Percentiles rank a stretch among this genome's conserved stretches.
phyloP scores from a whole-genome alignment of 2,329 filamentous ascomycete genomes.

The Aspergillus luchuensis region DNA sequence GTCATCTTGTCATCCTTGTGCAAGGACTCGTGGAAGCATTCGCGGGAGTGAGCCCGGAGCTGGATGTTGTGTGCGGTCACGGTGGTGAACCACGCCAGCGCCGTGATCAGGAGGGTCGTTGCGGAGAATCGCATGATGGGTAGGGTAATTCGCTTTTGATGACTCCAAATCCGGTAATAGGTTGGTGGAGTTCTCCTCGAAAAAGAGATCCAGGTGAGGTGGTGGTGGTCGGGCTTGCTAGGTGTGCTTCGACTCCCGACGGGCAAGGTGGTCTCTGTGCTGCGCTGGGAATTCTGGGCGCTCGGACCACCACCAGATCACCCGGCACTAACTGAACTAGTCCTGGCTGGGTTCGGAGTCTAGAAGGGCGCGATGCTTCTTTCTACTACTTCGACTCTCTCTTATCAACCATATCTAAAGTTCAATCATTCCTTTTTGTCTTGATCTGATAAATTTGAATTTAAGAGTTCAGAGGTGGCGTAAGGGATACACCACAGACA shows the following conservation, averaged over 20 bases:
- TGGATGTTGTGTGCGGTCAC: constrained; percentile 90
- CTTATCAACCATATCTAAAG: too few species aligned
- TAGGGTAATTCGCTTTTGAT: neutral
- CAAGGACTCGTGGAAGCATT: constrained; percentile 95
- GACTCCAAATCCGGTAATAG: neutral
- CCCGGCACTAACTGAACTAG: constrained; percentile 1
- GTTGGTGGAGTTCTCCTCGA: neutral
- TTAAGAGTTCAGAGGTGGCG: too few species aligned
- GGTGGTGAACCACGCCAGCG: constrained; percentile 60
- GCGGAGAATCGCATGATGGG: constrained; percentile 45
- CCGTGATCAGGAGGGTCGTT: constrained; percentile 50
- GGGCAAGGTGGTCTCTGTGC: constrained; percentile 38
- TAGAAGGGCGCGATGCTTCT: neutral
- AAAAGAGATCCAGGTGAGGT: constrained; percentile 13
- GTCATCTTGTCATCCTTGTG: constrained; percentile 98
- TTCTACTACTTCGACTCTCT: neutral
- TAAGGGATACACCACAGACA: too few species aligned
- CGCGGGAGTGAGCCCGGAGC: constrained; percentile 85
- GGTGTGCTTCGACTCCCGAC: constrained; percentile 22
- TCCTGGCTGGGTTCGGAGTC: neutral
- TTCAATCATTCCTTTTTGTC: too few species aligned
- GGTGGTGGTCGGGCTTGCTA: constrained; percentile 12
- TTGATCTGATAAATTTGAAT: too few species aligned
- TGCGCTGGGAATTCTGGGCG: constrained; percentile 32
- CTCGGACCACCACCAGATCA: constrained; percentile 36